Conservation (phyloP, 2,329 filamentous ascomycete genomes). For the Alternaria sp. region DNA sequence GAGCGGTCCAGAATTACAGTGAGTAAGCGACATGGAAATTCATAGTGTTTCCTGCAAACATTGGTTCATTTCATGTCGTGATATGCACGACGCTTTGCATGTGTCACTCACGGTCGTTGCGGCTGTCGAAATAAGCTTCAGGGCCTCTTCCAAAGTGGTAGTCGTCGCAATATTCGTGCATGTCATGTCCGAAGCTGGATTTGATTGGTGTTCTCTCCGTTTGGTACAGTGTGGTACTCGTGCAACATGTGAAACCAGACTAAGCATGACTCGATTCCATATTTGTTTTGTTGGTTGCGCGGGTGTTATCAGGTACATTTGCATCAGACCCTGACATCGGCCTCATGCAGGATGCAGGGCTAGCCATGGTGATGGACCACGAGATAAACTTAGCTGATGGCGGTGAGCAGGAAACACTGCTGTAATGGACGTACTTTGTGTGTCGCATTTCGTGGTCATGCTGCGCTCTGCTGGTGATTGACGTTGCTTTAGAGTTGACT, state of each 20-base stretch:
- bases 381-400: conserved; percentile 15
- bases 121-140: conserved; percentile 5
- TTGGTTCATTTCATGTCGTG: background rate
- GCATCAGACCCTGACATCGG: conserved; percentile 6
- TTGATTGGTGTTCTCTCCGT: background rate
- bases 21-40: background rate
- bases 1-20: background rate
- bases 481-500: conserved; percentile 34
- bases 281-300: background rate
- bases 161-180: conserved; percentile 5
- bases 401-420: conserved; percentile 12
- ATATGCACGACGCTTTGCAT: background rate
- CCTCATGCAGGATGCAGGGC: conserved; percentile 17
- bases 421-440: background rate
- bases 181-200: background rate
- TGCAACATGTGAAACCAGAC: conserved; percentile 4
- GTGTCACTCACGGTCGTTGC: background rate
- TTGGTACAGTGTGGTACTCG: background rate
- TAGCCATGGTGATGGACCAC: conserved; percentile 5
- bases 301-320: conserved; percentile 12
- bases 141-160: background rate
- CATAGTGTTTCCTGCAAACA: background rate
- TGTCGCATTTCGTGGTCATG: conserved; percentile 10
- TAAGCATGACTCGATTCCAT: conserved; percentile 1
- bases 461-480: conserved; percentile 15